These are phyloP conservation scores for Leccinum incarnatum DNA, from an alignment of 768 basidiomycete species.

Conservation along the genomic window DNA sequence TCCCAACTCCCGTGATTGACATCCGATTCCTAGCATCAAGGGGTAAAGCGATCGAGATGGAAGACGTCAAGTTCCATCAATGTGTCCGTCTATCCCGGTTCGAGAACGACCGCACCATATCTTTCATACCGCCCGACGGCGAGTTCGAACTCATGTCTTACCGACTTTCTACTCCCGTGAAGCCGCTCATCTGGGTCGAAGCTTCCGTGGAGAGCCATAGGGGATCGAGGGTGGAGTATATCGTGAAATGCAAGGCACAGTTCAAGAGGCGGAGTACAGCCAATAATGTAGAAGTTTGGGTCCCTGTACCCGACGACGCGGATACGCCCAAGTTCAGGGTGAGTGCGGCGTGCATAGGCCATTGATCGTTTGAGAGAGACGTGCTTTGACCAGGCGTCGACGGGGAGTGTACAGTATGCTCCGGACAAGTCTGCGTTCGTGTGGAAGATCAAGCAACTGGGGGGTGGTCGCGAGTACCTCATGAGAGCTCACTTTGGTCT, in stretches of 20 bases:
- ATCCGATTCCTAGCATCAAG: slow-evolving; percentile 40
- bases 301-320: slow-evolving; percentile 98
- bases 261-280: slow-evolving; percentile 96
- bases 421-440: slow-evolving; percentile 98
- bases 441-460: slow-evolving; percentile 99
- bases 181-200: slow-evolving; percentile 93
- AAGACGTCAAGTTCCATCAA: slow-evolving; percentile 99
- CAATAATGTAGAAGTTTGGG: slow-evolving; percentile 98
- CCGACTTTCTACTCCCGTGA: slow-evolving; percentile 93
- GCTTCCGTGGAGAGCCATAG: slow-evolving; percentile 93
- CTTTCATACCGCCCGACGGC: slow-evolving; percentile 98
- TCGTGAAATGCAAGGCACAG: slow-evolving; percentile 94
- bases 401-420: slow-evolving; percentile 93
- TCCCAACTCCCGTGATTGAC: neutral
- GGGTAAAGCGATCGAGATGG: slow-evolving; percentile 99
- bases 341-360: neutral
- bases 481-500: slow-evolving; percentile 99
- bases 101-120: slow-evolving; percentile 98
- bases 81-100: slow-evolving; percentile 96
- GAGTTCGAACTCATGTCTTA: slow-evolving; percentile 99
- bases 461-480: slow-evolving; percentile 92
- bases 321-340: slow-evolving; percentile 97
- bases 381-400: slow-evolving; percentile 64
- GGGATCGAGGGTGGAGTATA: slow-evolving; percentile 92
- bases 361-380: neutral